Evolutionary conservation across 345 rosid species (phyloP).

Genomic region (Microcos paniculata): DNA sequence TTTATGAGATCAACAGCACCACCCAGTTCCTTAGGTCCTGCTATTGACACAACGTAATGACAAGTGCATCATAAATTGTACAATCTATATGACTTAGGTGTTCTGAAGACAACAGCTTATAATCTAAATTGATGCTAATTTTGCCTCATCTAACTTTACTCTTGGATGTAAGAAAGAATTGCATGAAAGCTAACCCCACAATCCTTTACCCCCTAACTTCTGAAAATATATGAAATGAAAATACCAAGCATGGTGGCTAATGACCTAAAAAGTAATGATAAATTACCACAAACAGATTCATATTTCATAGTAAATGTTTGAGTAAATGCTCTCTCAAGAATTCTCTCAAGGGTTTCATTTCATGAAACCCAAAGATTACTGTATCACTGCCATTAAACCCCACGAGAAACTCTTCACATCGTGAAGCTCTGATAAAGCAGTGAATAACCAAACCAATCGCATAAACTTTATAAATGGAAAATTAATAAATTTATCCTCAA

Average conservation of each 20-base stretch:
- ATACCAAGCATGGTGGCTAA: neutral
- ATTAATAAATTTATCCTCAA: neutral
- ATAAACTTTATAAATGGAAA: neutral
- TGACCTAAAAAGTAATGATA: neutral
- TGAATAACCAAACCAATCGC: conserved; percentile 29
- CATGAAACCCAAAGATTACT: conserved; percentile 35
- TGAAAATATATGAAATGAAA: neutral
- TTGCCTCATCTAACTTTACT: neutral
- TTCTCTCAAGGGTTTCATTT: conserved; percentile 27
- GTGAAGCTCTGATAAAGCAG: conserved; percentile 55
- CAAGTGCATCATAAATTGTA: neutral
- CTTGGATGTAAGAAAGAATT: neutral
- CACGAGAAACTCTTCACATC: conserved; percentile 38
- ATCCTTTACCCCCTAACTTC: neutral
- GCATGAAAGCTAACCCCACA: neutral
- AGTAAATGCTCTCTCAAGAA: conserved; percentile 16
- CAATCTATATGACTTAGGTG: neutral
- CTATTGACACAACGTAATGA: neutral
- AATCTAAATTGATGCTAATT: neutral
- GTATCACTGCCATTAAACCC: conserved; percentile 63
- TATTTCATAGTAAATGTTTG: neutral
- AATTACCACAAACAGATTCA: neutral
- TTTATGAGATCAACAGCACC: conserved; percentile 84
- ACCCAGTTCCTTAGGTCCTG: conserved; percentile 76
- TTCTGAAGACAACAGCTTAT: neutral